Percentiles rank a stretch among this genome's conserved stretches.
These are phyloP conservation scores for Fraxinus sp. DNA, from an alignment of 305 asterid genomes.

Conservation along the genomic window DNA sequence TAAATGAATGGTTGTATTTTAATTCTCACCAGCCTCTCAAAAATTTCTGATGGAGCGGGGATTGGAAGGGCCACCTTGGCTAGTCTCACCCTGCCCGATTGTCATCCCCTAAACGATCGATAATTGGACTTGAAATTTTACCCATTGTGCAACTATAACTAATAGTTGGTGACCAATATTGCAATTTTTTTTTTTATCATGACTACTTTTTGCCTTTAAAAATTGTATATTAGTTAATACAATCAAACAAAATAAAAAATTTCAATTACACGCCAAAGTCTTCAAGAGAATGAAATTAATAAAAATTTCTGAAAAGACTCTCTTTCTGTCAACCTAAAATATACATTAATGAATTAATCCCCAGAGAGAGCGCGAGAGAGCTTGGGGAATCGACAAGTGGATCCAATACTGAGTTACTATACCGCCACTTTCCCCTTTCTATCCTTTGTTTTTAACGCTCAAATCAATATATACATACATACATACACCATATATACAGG, in stretches of 20 bases:
- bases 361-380: background rate
- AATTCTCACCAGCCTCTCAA: too few species aligned
- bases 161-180: background rate
- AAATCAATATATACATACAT: background rate
- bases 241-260: background rate
- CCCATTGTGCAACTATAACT: background rate
- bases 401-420: constrained; percentile 18
- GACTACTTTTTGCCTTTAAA: background rate
- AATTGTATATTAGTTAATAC: background rate
- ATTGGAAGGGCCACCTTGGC: background rate
- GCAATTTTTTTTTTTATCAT: background rate
- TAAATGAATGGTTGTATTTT: too few species aligned
- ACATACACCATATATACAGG: background rate
- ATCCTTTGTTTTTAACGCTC: background rate
- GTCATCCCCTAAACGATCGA: background rate
- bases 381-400: constrained; percentile 26
- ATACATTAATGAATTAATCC: background rate
- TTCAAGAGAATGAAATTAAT: background rate
- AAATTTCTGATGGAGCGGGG: background rate
- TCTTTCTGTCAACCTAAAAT: background rate
- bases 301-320: background rate
- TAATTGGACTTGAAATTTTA: background rate
- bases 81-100: background rate
- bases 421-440: constrained; percentile 3
- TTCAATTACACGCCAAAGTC: background rate